phyloP scores from a whole-genome alignment of 1,284 basidiomycete species.

The Ceratorhiza oryzae-sativae region DNA sequence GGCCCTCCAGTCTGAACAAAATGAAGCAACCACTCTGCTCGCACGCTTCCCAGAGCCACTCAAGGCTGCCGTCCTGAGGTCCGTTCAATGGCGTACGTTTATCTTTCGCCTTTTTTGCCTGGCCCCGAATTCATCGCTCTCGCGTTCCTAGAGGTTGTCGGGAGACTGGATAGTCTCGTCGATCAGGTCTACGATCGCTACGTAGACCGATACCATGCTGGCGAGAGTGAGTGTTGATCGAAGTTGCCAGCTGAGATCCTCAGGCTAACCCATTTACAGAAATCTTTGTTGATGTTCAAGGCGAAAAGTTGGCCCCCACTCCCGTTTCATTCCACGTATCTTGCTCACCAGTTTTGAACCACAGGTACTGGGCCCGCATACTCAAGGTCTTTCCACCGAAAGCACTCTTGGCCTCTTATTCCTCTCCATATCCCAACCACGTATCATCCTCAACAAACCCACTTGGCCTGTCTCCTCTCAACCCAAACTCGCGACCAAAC shows the following conservation, averaged over 20 bases:
- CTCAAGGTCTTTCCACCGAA: constrained; percentile 78
- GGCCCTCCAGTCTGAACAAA: constrained; percentile 88
- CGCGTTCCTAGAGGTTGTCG: constrained; percentile 82
- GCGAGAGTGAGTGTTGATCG: constrained; percentile 73
- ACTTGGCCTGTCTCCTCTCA: constrained; percentile 40
- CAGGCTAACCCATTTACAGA: constrained; percentile 57
- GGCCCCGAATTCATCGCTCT: constrained; percentile 20
- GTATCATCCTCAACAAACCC: constrained; percentile 23
- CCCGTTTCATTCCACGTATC: constrained; percentile 68
- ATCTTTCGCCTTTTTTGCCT: constrained; percentile 43
- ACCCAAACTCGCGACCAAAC: constrained; percentile 40
- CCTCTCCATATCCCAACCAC: constrained; percentile 29
- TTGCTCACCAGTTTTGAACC: constrained; percentile 47
- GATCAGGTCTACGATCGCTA: constrained; percentile 95
- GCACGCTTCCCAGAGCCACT: constrained; percentile 90
- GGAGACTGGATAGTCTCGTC: constrained; percentile 91
- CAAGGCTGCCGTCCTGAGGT: constrained; percentile 87
- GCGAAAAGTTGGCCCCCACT: constrained; percentile 77
- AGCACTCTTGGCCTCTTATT: constrained; percentile 49
- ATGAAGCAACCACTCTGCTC: constrained; percentile 88
- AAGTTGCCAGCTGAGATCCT: not conserved
- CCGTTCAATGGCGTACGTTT: constrained; percentile 94
- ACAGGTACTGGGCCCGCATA: constrained; percentile 78
- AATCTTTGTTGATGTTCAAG: constrained; percentile 82
- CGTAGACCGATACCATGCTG: constrained; percentile 91